These are phyloP conservation scores for Tulasnella calospora DNA, from an alignment of 768 basidiomycete species.

Conservation along the genomic window DNA sequence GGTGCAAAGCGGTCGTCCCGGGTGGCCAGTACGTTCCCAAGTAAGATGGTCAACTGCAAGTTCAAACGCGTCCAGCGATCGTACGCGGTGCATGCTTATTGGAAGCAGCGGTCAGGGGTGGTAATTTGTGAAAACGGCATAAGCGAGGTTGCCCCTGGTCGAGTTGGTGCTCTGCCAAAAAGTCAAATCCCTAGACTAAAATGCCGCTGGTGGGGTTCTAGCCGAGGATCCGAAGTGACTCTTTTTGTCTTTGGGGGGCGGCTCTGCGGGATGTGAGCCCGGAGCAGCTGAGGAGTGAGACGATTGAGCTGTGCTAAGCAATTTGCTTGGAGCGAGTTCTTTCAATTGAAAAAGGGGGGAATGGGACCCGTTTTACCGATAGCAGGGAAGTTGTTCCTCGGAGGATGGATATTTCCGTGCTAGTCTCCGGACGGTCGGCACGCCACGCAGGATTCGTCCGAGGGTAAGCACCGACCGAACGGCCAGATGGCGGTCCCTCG, in stretches of 20 bases:
- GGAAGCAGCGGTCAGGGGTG: neutral
- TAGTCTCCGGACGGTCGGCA: neutral
- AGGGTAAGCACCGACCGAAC: neutral
- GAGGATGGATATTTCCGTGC: neutral
- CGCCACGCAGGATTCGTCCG: neutral
- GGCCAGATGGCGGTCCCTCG: neutral
- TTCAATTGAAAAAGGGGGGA: neutral
- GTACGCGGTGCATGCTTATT: neutral
- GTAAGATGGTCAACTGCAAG: neutral
- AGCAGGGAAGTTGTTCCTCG: neutral
- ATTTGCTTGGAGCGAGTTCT: neutral
- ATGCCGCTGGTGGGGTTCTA: neutral
- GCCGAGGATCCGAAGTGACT: neutral
- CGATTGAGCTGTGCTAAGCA: neutral
- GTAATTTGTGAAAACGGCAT: neutral
- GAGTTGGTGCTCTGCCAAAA: neutral
- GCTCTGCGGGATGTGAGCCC: neutral
- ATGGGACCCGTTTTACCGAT: neutral
- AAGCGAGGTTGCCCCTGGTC: neutral
- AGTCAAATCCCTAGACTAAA: slow-evolving; percentile 3
- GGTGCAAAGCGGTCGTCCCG: no score
- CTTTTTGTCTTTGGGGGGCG: neutral
- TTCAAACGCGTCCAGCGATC: neutral
- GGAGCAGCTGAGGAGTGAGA: neutral
- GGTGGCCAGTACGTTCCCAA: neutral